Conservation (phyloP, 2,329 filamentous ascomycete species). For the Colletotrichum shisoi region DNA sequence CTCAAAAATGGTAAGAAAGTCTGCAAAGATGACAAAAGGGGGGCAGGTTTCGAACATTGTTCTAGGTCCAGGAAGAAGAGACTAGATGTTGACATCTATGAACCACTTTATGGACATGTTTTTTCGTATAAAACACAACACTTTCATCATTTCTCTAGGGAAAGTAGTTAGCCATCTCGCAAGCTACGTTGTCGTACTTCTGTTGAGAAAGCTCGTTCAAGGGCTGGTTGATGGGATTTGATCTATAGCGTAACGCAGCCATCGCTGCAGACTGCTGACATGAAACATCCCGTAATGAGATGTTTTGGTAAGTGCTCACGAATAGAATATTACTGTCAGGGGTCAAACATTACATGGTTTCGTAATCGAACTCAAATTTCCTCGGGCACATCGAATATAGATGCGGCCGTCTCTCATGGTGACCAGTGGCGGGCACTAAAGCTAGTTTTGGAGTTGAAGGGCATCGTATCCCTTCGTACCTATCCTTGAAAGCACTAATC, state of each 20-base stretch:
- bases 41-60: background rate
- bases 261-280: no score
- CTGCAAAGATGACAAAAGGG: background rate
- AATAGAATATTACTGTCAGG: no score
- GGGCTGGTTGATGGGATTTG: no score
- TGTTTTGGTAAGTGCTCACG: no score
- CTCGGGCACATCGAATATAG: background rate
- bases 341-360: background rate
- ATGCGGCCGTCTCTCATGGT: background rate
- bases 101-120: background rate
- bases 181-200: no score
- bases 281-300: no score
- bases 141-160: accelerated
- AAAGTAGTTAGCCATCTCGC: no score
- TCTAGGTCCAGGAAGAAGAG: background rate
- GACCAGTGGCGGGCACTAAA: background rate
- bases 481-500: no score
- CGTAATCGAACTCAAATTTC: background rate
- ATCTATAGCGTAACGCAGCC: no score
- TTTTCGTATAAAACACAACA: accelerated
- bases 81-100: background rate
- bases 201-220: no score
- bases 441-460: background rate
- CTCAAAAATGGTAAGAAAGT: background rate
- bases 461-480: no score